Evolutionary conservation across 2,329 filamentous ascomycete species (phyloP).

Genomic region (Venturia nashicola): DNA sequence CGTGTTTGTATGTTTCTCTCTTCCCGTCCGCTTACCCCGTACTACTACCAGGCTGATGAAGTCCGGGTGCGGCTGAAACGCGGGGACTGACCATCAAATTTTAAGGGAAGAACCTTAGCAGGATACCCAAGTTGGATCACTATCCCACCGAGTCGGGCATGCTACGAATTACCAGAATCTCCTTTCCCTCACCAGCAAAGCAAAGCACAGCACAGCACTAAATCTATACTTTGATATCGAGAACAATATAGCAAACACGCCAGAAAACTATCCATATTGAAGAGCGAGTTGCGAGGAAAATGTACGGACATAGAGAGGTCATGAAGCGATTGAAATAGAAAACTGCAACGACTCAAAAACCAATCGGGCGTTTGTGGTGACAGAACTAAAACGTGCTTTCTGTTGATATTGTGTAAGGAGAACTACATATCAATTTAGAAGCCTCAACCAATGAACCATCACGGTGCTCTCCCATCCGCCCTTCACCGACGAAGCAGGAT

Average conservation of each 20-base stretch:
- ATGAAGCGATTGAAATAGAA: no score
- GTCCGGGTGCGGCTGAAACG: background rate
- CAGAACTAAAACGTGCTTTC: background rate
- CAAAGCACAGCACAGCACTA: no score
- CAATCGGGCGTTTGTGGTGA: no score
- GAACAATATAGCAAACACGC: no score
- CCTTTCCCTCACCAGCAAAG: no score
- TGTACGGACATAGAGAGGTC: no score
- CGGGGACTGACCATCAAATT: background rate
- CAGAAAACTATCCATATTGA: no score
- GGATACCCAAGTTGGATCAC: slow-evolving; percentile 12
- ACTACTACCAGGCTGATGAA: background rate
- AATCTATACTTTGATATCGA: no score
- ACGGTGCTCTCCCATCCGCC: background rate
- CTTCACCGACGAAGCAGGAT: background rate
- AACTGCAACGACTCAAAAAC: no score
- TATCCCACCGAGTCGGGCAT: slow-evolving; percentile 11
- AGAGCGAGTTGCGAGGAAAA: no score
- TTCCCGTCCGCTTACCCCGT: background rate
- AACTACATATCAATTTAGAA: background rate
- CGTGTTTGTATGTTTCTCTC: background rate
- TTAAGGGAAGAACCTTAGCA: slow-evolving; percentile 21
- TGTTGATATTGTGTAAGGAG: background rate
- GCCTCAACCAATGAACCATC: background rate
- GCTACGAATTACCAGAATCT: background rate